Conservation (phyloP, 345 rosid genomes). For the Euphorbia tirucalli region DNA sequence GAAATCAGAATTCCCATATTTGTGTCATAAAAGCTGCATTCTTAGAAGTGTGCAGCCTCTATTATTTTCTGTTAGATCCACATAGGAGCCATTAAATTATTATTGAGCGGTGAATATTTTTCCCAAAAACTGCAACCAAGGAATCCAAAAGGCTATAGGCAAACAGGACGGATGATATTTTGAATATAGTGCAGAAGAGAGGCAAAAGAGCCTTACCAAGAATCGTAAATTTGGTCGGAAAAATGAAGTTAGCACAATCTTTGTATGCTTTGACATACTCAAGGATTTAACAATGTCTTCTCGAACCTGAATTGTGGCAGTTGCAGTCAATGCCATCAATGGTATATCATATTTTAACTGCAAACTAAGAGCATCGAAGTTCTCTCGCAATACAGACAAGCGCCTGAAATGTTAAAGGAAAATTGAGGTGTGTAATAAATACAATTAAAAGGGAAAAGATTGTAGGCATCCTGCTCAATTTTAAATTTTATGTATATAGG, state of each 20-base stretch:
- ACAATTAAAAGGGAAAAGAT: not conserved
- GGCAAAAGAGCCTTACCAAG: conserved; percentile 33
- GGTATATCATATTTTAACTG: conserved; percentile 64
- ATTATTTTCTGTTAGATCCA: not conserved
- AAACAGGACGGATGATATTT: not conserved
- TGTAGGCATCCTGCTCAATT: not conserved
- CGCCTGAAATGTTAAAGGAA: conserved; percentile 46
- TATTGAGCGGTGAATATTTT: not conserved
- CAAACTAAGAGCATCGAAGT: conserved; percentile 50
- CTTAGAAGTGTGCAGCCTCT: not conserved
- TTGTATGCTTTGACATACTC: conserved; percentile 64
- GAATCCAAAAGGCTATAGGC: not conserved
- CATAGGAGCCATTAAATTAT: not conserved
- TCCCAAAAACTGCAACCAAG: not conserved
- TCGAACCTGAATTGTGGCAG: conserved; percentile 71
- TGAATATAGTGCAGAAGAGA: not conserved
- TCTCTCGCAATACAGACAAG: conserved; percentile 64
- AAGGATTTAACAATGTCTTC: conserved; percentile 72
- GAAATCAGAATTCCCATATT: not conserved
- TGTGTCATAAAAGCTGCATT: not conserved
- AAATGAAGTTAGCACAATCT: conserved; percentile 73
- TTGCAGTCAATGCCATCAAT: conserved; percentile 91
- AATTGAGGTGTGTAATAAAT: not conserved
- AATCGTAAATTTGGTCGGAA: conserved; percentile 74
- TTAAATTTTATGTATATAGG: not conserved